These are phyloP conservation scores for Asterochloris erici DNA, from an alignment of 139 green algal genomes.

Conservation along the genomic window DNA sequence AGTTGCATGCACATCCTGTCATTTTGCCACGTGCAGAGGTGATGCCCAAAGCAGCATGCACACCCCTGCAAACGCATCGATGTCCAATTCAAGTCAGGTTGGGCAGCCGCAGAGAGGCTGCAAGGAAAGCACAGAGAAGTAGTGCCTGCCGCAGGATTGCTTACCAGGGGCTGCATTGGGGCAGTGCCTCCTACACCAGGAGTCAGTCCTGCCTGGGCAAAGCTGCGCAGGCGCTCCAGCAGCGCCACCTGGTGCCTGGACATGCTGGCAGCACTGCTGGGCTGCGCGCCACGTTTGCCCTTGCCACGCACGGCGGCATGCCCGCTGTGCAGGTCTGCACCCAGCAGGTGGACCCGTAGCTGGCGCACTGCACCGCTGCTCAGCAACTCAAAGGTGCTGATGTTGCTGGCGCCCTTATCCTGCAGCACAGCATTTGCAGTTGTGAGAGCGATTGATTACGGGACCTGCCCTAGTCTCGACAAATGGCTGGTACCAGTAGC, in stretches of 20 bases:
- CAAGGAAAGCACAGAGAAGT: not conserved
- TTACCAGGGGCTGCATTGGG: slow-evolving; percentile 62
- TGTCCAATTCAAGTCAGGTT: not conserved
- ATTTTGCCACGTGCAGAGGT: too few relatives aligned
- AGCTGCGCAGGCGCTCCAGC: slow-evolving; percentile 55
- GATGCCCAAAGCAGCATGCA: not conserved
- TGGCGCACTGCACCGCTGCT: slow-evolving; percentile 65
- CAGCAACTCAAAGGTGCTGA: slow-evolving; percentile 95
- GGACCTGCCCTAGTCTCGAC: too few relatives aligned
- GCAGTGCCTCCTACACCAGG: slow-evolving; percentile 19
- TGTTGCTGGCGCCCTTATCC: slow-evolving; percentile 23
- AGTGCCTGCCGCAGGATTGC: slow-evolving; percentile 25
- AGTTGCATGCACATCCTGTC: too few relatives aligned
- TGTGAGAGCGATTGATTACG: too few relatives aligned
- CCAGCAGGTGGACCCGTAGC: slow-evolving; percentile 67
- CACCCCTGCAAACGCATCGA: not conserved
- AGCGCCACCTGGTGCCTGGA: slow-evolving; percentile 25
- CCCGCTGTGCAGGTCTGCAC: slow-evolving; percentile 4
- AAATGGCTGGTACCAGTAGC: too few relatives aligned
- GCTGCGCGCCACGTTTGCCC: not conserved
- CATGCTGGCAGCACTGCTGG: slow-evolving; percentile 1
- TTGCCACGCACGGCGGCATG: slow-evolving; percentile 9
- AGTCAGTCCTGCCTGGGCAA: slow-evolving; percentile 39
- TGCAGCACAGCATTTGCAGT: slow-evolving; percentile 12
- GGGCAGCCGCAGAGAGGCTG: not conserved